These are phyloP conservation scores for Schoenoplectus triqueter DNA, from an alignment of 202 grass and related monocot genomes.

Conservation along the genomic window DNA sequence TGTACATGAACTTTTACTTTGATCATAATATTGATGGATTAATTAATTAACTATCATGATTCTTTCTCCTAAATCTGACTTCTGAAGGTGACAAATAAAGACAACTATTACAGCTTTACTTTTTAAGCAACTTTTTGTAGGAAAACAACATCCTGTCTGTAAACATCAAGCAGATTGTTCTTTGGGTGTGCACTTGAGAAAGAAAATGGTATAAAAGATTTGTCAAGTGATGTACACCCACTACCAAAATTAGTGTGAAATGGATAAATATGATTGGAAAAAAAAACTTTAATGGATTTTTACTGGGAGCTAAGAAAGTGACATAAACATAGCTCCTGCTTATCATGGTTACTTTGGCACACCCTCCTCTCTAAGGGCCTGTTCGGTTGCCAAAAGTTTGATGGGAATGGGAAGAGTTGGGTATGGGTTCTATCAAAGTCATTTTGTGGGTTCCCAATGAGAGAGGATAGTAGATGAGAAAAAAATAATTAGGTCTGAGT, in stretches of 20 bases:
- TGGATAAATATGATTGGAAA: not conserved
- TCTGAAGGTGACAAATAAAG: slow-evolving; percentile 1
- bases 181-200: slow-evolving; percentile 23
- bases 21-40: not conserved
- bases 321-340: slow-evolving; percentile 8
- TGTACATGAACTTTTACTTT: not conserved
- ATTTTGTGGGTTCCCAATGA: not conserved
- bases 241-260: slow-evolving; percentile 19
- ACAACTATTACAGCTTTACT: not conserved
- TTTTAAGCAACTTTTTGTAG: not conserved
- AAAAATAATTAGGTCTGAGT: not conserved
- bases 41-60: not conserved
- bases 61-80: not conserved
- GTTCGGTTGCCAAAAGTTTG: not conserved
- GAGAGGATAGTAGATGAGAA: not conserved
- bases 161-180: slow-evolving; percentile 1
- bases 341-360: slow-evolving; percentile 17
- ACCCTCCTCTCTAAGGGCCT: not conserved
- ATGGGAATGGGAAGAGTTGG: not conserved
- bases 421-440: not conserved
- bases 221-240: not conserved
- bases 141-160: not conserved
- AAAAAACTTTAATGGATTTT: not conserved
- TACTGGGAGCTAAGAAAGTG: not conserved
- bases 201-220: slow-evolving; percentile 10